These are phyloP conservation scores for Aspergillus pseudoterreus DNA, from an alignment of 2,329 filamentous ascomycete genomes.

Conservation along the genomic window DNA sequence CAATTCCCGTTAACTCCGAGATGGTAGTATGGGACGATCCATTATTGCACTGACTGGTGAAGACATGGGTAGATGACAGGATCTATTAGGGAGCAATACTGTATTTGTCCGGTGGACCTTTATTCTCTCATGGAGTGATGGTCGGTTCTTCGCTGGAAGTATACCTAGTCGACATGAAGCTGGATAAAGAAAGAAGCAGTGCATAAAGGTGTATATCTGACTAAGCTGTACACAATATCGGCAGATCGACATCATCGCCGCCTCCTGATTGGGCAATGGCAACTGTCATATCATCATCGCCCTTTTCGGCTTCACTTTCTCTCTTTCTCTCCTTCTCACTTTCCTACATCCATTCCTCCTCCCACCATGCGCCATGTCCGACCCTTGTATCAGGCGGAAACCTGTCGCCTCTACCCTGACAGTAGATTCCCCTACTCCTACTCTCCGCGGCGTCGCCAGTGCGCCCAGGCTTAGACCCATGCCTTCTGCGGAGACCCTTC, in stretches of 20 bases:
- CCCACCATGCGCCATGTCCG: not conserved
- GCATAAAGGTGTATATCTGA: not conserved
- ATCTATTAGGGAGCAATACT: too few relatives aligned
- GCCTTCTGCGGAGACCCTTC: conserved; percentile 1
- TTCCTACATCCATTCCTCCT: not conserved
- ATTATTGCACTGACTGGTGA: too few relatives aligned
- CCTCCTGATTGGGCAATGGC: not conserved
- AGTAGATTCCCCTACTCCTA: not conserved
- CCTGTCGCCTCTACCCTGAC: not conserved
- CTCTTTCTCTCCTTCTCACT: not conserved
- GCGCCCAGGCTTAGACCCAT: not conserved
- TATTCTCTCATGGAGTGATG: too few relatives aligned
- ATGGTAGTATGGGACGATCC: too few relatives aligned
- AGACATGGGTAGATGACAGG: too few relatives aligned
- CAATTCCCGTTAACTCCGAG: too few relatives aligned
- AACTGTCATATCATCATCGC: not conserved
- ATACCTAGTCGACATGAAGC: too few relatives aligned
- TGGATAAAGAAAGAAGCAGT: too few relatives aligned
- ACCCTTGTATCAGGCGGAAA: not conserved
- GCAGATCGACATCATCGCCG: not conserved
- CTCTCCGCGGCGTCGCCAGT: not conserved
- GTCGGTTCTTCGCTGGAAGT: too few relatives aligned
- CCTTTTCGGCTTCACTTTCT: not conserved
- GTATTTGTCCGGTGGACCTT: too few relatives aligned
- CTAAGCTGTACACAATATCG: not conserved